Percentiles rank a stretch among this genome's conserved stretches.
These are phyloP conservation scores for Acidiella bohemica DNA, from an alignment of 495 filamentous ascomycete species.

Conservation along the genomic window DNA sequence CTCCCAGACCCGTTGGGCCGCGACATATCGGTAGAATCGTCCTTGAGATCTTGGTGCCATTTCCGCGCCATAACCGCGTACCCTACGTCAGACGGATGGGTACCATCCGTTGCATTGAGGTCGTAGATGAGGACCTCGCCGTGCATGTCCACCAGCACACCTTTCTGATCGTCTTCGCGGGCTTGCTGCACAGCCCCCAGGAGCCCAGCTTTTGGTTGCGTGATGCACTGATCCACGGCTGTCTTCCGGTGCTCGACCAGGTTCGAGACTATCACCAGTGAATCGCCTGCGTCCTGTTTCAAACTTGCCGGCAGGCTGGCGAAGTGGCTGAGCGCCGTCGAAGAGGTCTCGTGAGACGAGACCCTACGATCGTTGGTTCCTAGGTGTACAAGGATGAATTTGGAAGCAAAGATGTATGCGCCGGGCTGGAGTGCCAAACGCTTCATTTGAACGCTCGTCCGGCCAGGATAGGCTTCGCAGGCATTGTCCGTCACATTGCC, in stretches of 20 bases:
- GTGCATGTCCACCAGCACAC: slow-evolving; percentile 6
- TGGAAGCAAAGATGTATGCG: slow-evolving; percentile 1
- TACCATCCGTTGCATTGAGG: slow-evolving; percentile 2
- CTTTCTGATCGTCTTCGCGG: slow-evolving; percentile 1
- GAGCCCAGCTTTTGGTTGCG: neutral
- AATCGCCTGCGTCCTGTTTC: neutral
- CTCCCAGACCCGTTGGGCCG: too few species aligned
- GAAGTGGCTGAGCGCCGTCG: neutral
- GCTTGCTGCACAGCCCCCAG: slow-evolving; percentile 1
- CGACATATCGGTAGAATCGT: neutral
- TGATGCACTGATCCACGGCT: slow-evolving; percentile 4
- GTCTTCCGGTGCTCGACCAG: neutral
- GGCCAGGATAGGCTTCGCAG: slow-evolving; percentile 5
- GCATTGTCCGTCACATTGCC: slow-evolving; percentile 9
- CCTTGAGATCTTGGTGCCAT: slow-evolving; percentile 1
- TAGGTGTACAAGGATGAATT: slow-evolving; percentile 7
- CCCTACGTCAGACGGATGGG: slow-evolving; percentile 6
- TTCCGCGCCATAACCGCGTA: slow-evolving; percentile 6
- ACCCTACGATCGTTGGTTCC: slow-evolving; percentile 8
- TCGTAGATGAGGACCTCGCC: slow-evolving; percentile 1
- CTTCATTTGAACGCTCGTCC: slow-evolving; percentile 1
- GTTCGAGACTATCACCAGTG: slow-evolving; percentile 1
- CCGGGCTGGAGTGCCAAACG: neutral
- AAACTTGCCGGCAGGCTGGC: neutral
- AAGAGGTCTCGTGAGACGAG: neutral